Evolutionary conservation across 306 rosid genomes (phyloP), one percentile per base, ranked within the genome.

Genomic region (Rubus parviflorus): DNA sequence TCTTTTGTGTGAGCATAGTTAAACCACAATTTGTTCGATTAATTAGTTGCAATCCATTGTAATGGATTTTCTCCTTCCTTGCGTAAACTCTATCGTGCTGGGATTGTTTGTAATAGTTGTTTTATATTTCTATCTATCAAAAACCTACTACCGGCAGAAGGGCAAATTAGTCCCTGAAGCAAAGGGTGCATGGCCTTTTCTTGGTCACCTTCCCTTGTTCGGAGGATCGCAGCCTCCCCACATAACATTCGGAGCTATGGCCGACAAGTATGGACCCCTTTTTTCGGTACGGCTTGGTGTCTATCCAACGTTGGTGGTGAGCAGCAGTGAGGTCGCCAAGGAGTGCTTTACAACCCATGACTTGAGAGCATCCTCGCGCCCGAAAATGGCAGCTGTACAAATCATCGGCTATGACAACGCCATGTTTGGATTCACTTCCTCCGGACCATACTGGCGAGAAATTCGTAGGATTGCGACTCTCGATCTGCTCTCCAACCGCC

Each of bases 121-220:
- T 56, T 1, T 20, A 30, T 56, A 6, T 56, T 20, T 56, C 14
- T 56, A 20, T 56, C 62, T 56, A 0, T 8, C 62, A 20, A 5
- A 56, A 56, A 56, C 14, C 3, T 56, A 0, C 62, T 56, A 54
- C 61, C 7, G 13, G 30, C 15, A 4, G 62, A 56, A 20, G 11
- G 62, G 6, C 35, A 56, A 20, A 20, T 56, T 20, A 56, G 62
- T 6, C 20, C 62, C 62, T 9, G 35, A 56, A 56, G 62, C 35
- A 56, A 56, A 56, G 62, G 62, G 62, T 20, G 35, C 62, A 20
- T 56, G 62, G 62, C 14, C 62, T 8, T 56, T 56, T 20, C 35
- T 56, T 20, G 62, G 62, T 56, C 62, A 56, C 62, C 62, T 56
- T 20, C 62, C 62, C 14, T n/a, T 20, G 62, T 56, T 56, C 62